Percentiles rank a stretch among this genome's conserved stretches.
These are phyloP conservation scores for Caryopteris hybrid DNA, from an alignment of 305 asterid genomes.

Conservation along the genomic window DNA sequence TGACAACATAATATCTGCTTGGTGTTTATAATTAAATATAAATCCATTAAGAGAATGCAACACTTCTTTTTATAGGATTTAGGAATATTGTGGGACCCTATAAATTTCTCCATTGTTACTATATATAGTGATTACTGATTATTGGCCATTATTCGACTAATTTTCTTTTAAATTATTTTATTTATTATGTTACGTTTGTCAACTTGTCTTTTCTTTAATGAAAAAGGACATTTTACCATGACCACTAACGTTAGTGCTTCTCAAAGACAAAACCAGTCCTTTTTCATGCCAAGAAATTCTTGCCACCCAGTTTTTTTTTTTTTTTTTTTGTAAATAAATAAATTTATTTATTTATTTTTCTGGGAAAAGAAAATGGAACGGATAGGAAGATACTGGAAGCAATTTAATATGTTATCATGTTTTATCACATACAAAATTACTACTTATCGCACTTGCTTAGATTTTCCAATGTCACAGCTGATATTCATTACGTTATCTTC, in stretches of 20 bases:
- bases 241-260: slow-evolving; percentile 29
- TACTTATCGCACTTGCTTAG: slow-evolving; percentile 28
- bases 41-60: not conserved
- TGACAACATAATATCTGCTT: not conserved
- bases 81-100: slow-evolving; percentile 4
- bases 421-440: no score
- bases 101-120: not conserved
- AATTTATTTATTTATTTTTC: no score
- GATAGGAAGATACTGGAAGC: not conserved
- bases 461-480: not conserved
- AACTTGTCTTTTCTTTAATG: slow-evolving; percentile 7
- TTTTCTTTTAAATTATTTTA: no score
- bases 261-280: slow-evolving; percentile 1
- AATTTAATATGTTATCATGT: slow-evolving; percentile 26
- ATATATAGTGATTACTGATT: slow-evolving; percentile 19
- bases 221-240: slow-evolving; percentile 7
- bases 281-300: slow-evolving; percentile 13
- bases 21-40: not conserved
- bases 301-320: slow-evolving; percentile 17
- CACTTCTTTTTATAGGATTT: not conserved
- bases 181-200: slow-evolving; percentile 12
- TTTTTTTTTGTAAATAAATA: not conserved
- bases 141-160: not conserved
- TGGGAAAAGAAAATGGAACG: not conserved
- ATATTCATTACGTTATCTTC: not conserved